These are phyloP conservation scores for Emericellopsis cladophorae DNA, from an alignment of 2,329 filamentous ascomycete species.

Conservation along the genomic window DNA sequence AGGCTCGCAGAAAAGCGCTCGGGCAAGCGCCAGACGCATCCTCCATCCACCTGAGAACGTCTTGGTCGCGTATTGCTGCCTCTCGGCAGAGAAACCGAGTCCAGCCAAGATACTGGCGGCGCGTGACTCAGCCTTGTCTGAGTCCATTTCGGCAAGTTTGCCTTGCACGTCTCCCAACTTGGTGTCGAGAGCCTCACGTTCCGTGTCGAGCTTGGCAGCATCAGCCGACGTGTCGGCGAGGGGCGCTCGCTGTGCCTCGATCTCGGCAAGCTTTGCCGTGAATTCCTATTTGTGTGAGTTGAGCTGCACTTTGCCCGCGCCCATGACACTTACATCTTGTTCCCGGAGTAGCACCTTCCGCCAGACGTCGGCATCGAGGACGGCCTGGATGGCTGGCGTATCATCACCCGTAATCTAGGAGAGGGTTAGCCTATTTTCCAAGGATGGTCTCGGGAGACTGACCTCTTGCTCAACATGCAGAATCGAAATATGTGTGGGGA, in stretches of 20 bases:
- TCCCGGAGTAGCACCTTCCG: constrained; percentile 87
- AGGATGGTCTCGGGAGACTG: constrained; percentile 10
- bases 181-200: constrained; percentile 80
- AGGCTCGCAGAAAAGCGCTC: constrained; percentile 95
- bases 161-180: constrained; percentile 83
- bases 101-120: constrained; percentile 93
- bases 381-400: constrained; percentile 85
- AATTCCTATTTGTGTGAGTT: constrained; percentile 46
- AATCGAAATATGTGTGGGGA: constrained; percentile 96
- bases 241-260: constrained; percentile 65
- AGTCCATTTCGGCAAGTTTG: constrained; percentile 97
- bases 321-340: constrained; percentile 51
- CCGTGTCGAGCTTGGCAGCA: constrained; percentile 70
- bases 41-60: constrained; percentile 99
- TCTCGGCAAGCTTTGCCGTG: constrained; percentile 55
- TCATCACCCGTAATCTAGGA: constrained; percentile 81
- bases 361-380: constrained; percentile 96
- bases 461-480: constrained; percentile 97
- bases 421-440: neutral
- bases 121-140: constrained; percentile 91
- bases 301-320: neutral
- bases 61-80: constrained; percentile 86
- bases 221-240: constrained; percentile 89
- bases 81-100: constrained; percentile 88
- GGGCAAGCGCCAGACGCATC: constrained; percentile 89